phyloP scores from a whole-genome alignment of 495 filamentous ascomycete genomes.

The Glarea lozoyensis region DNA sequence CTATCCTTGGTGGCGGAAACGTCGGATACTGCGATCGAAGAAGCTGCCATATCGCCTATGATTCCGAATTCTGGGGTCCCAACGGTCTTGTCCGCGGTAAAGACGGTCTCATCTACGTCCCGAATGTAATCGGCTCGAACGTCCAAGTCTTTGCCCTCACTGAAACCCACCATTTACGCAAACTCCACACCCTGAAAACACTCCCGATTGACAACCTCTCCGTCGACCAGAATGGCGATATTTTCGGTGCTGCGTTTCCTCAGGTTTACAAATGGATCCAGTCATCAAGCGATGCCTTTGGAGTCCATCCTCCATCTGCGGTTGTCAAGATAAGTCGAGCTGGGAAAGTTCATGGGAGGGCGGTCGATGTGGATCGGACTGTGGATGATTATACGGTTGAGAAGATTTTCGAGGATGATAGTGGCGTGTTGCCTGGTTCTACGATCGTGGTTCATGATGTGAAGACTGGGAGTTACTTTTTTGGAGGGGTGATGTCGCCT shows the following conservation, averaged over 20 bases:
- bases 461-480: slow-evolving; percentile 18
- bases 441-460: slow-evolving; percentile 20
- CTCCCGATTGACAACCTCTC: slow-evolving; percentile 31
- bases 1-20: slow-evolving; percentile 19
- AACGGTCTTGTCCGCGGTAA: slow-evolving; percentile 27
- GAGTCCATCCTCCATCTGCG: slow-evolving; percentile 2
- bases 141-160: slow-evolving; percentile 23
- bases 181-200: slow-evolving; percentile 22
- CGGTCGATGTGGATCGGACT: background rate
- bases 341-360: slow-evolving; percentile 2
- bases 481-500: slow-evolving; percentile 12
- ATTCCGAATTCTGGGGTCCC: slow-evolving; percentile 17
- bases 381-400: slow-evolving; percentile 15
- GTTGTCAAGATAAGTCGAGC: slow-evolving; percentile 15
- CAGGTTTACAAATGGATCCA: slow-evolving; percentile 8
- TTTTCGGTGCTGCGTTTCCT: slow-evolving; percentile 27
- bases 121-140: slow-evolving; percentile 15
- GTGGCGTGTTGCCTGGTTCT: slow-evolving; percentile 16
- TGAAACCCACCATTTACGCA: slow-evolving; percentile 11
- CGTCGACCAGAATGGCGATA: slow-evolving; percentile 27
- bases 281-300: slow-evolving; percentile 5
- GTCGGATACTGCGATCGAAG: slow-evolving; percentile 21
- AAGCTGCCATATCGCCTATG: slow-evolving; percentile 16
- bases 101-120: slow-evolving; percentile 28
- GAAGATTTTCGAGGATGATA: slow-evolving; percentile 24